Evolutionary conservation across 2,329 filamentous ascomycete genomes (phyloP).

Genomic region (Fusarium pseudograminearum): DNA sequence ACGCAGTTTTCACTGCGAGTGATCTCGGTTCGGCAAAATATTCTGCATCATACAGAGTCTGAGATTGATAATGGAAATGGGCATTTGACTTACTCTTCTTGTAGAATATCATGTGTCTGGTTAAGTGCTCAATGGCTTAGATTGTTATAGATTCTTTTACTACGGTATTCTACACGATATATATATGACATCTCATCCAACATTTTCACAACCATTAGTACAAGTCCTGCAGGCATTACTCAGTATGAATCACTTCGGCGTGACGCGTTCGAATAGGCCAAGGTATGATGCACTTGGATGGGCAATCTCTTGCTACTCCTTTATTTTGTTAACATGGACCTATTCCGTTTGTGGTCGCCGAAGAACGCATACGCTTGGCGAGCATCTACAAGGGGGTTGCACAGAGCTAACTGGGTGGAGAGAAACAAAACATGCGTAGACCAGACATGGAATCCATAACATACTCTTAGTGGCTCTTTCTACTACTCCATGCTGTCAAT

Average conservation of each 20-base stretch:
- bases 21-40: conserved; percentile 35
- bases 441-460: too few relatives aligned
- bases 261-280: background rate
- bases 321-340: accelerated
- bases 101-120: accelerated
- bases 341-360: background rate
- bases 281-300: background rate
- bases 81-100: background rate
- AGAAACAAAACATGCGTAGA: too few relatives aligned
- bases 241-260: background rate
- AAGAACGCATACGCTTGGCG: background rate
- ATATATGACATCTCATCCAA: background rate
- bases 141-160: accelerated
- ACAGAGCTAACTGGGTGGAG: too few relatives aligned
- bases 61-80: accelerated
- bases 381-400: background rate
- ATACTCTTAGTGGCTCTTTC: too few relatives aligned
- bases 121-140: accelerated
- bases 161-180: too few relatives aligned
- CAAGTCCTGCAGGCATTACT: background rate
- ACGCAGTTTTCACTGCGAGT: conserved; percentile 13
- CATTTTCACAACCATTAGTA: too few relatives aligned
- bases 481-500: too few relatives aligned
- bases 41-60: conserved; percentile 13
- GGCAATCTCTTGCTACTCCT: background rate